phyloP scores from a whole-genome alignment of 306 rosid genomes.

The Inga leiocalycina region DNA sequence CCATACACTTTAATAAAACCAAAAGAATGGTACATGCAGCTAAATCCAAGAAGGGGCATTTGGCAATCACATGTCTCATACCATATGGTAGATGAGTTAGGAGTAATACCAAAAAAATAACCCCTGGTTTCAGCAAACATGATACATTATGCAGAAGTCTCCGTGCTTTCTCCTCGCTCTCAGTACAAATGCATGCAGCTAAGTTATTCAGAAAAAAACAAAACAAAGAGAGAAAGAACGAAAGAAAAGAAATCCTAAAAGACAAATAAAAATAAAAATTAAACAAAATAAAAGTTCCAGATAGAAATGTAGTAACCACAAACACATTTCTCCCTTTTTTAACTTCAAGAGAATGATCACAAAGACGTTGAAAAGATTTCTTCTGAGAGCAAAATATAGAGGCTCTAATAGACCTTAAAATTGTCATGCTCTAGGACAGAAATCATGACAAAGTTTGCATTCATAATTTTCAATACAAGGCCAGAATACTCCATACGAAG shows the following conservation, averaged over 20 bases:
- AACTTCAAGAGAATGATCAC: neutral
- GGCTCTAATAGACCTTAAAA: neutral
- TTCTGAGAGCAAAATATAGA: neutral
- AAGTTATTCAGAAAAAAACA: slow-evolving; percentile 24
- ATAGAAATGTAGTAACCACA: neutral
- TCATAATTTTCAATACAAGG: too few species aligned
- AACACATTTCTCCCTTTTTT: neutral
- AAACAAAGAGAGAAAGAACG: too few species aligned
- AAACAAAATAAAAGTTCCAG: neutral
- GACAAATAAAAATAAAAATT: slow-evolving; percentile 2
- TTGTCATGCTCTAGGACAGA: too few species aligned
- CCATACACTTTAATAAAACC: neutral
- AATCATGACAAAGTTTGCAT: too few species aligned
- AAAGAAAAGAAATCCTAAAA: neutral
- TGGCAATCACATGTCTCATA: slow-evolving; percentile 49
- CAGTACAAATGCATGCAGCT: slow-evolving; percentile 73
- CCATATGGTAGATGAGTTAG: slow-evolving; percentile 99
- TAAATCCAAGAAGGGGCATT: slow-evolving; percentile 31
- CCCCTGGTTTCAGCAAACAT: slow-evolving; percentile 89
- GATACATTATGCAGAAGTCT: slow-evolving; percentile 86
- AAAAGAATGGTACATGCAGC: slow-evolving; percentile 32
- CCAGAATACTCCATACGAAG: too few species aligned
- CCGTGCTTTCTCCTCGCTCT: slow-evolving; percentile 88
- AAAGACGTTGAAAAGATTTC: neutral
- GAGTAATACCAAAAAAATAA: slow-evolving; percentile 95